A percentile compares a stretch with the other conserved stretches of the same genome.
Conservation (phyloP, 495 filamentous ascomycete genomes). For the Hypoxylon crocopeplum region DNA sequence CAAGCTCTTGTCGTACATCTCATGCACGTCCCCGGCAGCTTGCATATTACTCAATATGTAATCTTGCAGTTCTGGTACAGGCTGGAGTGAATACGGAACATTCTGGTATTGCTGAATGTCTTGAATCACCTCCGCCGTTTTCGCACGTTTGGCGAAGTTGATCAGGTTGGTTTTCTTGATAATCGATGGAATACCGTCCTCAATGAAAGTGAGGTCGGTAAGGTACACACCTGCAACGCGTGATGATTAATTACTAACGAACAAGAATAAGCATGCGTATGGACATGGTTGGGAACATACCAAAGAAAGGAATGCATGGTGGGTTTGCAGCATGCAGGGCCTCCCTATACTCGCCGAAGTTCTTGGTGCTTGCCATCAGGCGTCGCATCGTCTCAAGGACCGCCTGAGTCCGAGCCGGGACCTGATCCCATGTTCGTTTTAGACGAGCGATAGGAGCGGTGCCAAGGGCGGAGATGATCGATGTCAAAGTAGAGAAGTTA, state of each 20-base stretch:
- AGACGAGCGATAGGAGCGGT: conserved; percentile 95
- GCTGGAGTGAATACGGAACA: conserved; percentile 86
- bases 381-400: conserved; percentile 89
- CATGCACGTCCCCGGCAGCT: conserved; percentile 91
- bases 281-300: conserved; percentile 60
- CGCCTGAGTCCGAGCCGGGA: conserved; percentile 79
- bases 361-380: conserved; percentile 97
- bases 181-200: conserved; percentile 94
- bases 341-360: conserved; percentile 96
- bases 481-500: conserved; percentile 98
- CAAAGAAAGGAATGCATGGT: conserved; percentile 98
- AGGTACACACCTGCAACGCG: conserved; percentile 83
- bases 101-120: conserved; percentile 99
- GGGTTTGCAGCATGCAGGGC: conserved; percentile 90
- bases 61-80: conserved; percentile 91
- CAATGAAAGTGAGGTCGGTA: conserved; percentile 97
- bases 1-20: conserved; percentile 98
- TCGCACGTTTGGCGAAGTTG: conserved; percentile 97
- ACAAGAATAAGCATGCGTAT: conserved; percentile 1
- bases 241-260: conserved; percentile 2
- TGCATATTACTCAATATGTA: conserved; percentile 97
- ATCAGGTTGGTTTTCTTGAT: conserved; percentile 95
- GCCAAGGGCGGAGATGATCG: conserved; percentile 93
- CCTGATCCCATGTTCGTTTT: conserved; percentile 91
- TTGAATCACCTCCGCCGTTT: conserved; percentile 96